These are phyloP conservation scores for Hibiscus tridactylites DNA, from an alignment of 345 rosid species.

Conservation along the genomic window DNA sequence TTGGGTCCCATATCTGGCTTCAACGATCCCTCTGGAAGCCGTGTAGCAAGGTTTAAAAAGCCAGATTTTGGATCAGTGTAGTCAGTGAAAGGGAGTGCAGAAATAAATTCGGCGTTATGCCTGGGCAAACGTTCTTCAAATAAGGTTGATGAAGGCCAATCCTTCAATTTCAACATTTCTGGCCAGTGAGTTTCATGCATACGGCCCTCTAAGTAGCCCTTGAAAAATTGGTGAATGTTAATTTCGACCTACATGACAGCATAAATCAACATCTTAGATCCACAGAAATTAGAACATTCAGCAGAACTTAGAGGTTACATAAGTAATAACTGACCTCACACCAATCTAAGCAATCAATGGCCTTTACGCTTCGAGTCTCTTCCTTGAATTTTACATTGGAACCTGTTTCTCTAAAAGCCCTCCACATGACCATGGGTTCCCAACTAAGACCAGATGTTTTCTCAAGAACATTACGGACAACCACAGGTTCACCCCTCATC, in stretches of 20 bases:
- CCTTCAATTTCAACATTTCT: slow-evolving; percentile 49
- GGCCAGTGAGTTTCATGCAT: slow-evolving; percentile 36
- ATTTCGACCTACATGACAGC: slow-evolving; percentile 37
- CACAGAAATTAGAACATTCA: not conserved
- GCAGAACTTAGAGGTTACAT: not conserved
- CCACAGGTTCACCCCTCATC: slow-evolving; percentile 53
- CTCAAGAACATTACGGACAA: slow-evolving; percentile 42
- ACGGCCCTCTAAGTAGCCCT: slow-evolving; percentile 46
- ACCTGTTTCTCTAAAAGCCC: slow-evolving; percentile 35
- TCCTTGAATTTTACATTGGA: slow-evolving; percentile 32
- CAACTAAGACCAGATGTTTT: slow-evolving; percentile 49
- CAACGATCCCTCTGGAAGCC: slow-evolving; percentile 34
- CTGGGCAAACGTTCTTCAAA: slow-evolving; percentile 52
- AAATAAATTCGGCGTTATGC: slow-evolving; percentile 45
- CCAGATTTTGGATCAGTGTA: slow-evolving; percentile 47
- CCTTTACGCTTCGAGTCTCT: slow-evolving; percentile 32
- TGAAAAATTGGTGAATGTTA: slow-evolving; percentile 40
- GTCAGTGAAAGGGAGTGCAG: slow-evolving; percentile 37
- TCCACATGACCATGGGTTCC: slow-evolving; percentile 73
- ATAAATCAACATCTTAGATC: slow-evolving; percentile 3
- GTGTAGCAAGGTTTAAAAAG: slow-evolving; percentile 39
- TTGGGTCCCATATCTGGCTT: slow-evolving; percentile 68
- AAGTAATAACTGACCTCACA: slow-evolving; percentile 31
- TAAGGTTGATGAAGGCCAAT: slow-evolving; percentile 55
- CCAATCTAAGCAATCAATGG: slow-evolving; percentile 52